A percentile compares a stretch with the other conserved stretches of the same genome.
phyloP scores from a whole-genome alignment of 2,329 filamentous ascomycete species.

The Hypomyces perniciosus region DNA sequence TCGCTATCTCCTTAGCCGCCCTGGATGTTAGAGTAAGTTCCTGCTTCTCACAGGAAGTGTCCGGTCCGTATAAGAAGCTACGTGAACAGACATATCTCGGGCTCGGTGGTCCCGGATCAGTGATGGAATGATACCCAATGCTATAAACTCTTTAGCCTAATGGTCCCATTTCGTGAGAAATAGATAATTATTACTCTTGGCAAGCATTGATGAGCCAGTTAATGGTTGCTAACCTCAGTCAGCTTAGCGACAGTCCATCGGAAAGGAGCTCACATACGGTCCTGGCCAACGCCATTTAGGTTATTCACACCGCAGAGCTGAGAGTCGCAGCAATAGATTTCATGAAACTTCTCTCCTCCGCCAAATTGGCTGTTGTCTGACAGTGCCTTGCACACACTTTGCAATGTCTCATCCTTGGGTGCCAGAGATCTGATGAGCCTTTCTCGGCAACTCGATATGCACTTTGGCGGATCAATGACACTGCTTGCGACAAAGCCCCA shows the following conservation, averaged over 20 bases:
- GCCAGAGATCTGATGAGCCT: slow-evolving; percentile 27
- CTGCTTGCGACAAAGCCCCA: slow-evolving; percentile 27
- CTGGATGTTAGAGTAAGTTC: background rate
- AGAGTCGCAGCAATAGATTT: slow-evolving; percentile 48
- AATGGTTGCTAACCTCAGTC: slow-evolving; percentile 38
- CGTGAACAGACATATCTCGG: background rate
- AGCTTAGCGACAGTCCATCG: slow-evolving; percentile 2
- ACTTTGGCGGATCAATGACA: slow-evolving; percentile 27
- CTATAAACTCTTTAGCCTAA: slow-evolving; percentile 15
- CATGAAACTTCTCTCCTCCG: slow-evolving; percentile 31
- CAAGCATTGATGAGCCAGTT: slow-evolving; percentile 47
- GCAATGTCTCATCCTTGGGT: slow-evolving; percentile 25
- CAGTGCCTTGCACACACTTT: slow-evolving; percentile 27
- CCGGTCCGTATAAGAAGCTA: background rate
- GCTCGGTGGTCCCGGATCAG: slow-evolving; percentile 18
- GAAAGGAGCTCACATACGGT: slow-evolving; percentile 31
- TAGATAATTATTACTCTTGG: slow-evolving; percentile 36
- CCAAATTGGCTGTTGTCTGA: slow-evolving; percentile 18
- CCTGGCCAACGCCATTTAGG: slow-evolving; percentile 28
- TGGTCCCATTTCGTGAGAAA: background rate
- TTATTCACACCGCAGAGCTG: slow-evolving; percentile 43
- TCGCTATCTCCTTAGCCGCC: background rate
- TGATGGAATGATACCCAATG: slow-evolving; percentile 21
- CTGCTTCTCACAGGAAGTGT: background rate
- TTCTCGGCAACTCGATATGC: slow-evolving; percentile 29